phyloP scores from a whole-genome alignment of 1,139 yeast species.

The Taiozyma onychis region DNA sequence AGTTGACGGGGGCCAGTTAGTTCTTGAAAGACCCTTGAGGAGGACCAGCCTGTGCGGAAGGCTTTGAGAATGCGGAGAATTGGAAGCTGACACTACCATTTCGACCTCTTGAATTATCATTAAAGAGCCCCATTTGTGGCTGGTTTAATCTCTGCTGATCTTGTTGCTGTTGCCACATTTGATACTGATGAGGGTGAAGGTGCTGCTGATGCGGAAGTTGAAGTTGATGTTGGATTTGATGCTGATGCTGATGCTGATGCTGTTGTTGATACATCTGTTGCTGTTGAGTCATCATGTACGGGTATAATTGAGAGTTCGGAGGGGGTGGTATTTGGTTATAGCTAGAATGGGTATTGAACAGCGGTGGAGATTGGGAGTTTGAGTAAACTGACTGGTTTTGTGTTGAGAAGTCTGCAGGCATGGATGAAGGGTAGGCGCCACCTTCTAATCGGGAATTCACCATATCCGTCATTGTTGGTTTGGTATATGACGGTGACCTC shows the following conservation, averaged over 20 bases:
- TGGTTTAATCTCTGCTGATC: not conserved
- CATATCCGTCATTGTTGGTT: slow-evolving; percentile 23
- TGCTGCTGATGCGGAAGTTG: not conserved
- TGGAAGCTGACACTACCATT: not conserved
- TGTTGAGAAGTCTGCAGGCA: not conserved
- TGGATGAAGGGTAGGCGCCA: not conserved
- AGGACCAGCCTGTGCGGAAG: not conserved
- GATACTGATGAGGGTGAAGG: not conserved
- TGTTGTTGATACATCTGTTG: slow-evolving; percentile 1
- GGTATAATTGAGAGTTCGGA: slow-evolving; percentile 1
- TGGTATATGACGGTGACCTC: not conserved
- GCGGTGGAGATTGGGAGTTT: not conserved
- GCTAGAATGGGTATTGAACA: not conserved
- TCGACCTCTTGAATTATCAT: not conserved
- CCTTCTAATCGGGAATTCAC: slow-evolving; percentile 20
- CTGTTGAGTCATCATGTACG: not conserved
- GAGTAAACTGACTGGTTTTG: not conserved
- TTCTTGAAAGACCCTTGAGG: not conserved
- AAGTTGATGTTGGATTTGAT: not conserved
- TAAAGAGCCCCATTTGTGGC: not conserved
- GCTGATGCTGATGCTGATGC: slow-evolving; percentile 1
- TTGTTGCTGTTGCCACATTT: not conserved
- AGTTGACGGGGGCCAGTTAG: not conserved
- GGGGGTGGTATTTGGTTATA: slow-evolving; percentile 1
- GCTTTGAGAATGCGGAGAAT: not conserved